Percentiles rank a stretch among this genome's conserved stretches.
phyloP scores from a whole-genome alignment of 306 rosid species.

The Vigna trinervia region DNA sequence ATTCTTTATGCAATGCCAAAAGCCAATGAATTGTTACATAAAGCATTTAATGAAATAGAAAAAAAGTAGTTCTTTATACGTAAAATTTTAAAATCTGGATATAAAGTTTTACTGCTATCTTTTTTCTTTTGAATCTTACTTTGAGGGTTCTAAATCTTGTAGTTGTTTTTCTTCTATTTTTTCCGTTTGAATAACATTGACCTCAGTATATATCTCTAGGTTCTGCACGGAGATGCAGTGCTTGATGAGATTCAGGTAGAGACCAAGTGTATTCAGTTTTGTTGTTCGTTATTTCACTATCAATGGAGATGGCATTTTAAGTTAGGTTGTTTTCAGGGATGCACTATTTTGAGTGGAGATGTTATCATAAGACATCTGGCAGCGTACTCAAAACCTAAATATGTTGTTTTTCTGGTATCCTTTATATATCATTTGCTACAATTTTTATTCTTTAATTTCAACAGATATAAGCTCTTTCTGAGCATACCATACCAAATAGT shows the following conservation, averaged over 20 bases:
- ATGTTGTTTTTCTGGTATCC: constrained; percentile 62
- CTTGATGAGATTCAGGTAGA: constrained; percentile 76
- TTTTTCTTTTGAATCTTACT: neutral
- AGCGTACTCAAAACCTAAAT: constrained; percentile 71
- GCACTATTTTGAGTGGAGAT: constrained; percentile 96
- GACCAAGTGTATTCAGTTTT: constrained; percentile 39
- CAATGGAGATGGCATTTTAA: neutral
- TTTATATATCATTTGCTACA: neutral
- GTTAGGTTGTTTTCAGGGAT: constrained; percentile 59
- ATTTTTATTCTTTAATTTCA: constrained; percentile 11
- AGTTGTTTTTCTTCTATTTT: neutral
- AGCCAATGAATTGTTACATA: constrained; percentile 5
- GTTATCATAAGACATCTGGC: constrained; percentile 90
- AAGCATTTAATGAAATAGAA: constrained; percentile 7
- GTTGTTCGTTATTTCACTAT: constrained; percentile 23
- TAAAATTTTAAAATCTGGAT: constrained; percentile 7
- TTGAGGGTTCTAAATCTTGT: constrained; percentile 22
- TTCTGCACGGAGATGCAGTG: constrained; percentile 96
- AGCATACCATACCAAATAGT: constrained; percentile 22
- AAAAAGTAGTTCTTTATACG: constrained; percentile 3
- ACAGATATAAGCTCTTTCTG: constrained; percentile 8
- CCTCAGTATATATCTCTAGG: constrained; percentile 53
- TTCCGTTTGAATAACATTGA: constrained; percentile 5
- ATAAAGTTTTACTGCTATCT: neutral
- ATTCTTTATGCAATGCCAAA: constrained; percentile 18